These are phyloP conservation scores for Fusarium luffae DNA, from an alignment of 2,329 filamentous ascomycete species.

Conservation along the genomic window DNA sequence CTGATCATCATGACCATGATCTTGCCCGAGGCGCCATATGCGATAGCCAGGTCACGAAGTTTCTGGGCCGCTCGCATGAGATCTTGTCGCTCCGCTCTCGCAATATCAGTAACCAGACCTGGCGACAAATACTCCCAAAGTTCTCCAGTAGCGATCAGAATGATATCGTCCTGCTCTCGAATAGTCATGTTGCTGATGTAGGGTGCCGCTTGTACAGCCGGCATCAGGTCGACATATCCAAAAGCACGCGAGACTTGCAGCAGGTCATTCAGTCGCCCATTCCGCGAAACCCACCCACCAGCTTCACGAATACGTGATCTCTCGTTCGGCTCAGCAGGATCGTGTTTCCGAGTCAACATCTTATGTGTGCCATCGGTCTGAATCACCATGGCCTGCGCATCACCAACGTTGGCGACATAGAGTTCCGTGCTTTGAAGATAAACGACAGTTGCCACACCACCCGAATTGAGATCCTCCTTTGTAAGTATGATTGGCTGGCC, in stretches of 20 bases:
- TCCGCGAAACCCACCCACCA: slow-evolving; percentile 93
- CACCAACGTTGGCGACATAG: slow-evolving; percentile 94
- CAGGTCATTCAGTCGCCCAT: slow-evolving; percentile 91
- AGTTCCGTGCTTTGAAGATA: slow-evolving; percentile 92
- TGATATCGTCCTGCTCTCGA: slow-evolving; percentile 90
- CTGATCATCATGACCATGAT: slow-evolving; percentile 99
- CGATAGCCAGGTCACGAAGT: slow-evolving; percentile 92
- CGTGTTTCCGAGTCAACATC: slow-evolving; percentile 89
- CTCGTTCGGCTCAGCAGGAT: slow-evolving; percentile 87
- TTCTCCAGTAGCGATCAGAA: slow-evolving; percentile 89
- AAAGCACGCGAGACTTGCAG: slow-evolving; percentile 95
- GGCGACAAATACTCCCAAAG: slow-evolving; percentile 95
- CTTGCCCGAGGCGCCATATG: slow-evolving; percentile 92
- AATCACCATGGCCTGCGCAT: slow-evolving; percentile 95
- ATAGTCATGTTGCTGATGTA: slow-evolving; percentile 82
- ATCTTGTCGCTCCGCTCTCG: slow-evolving; percentile 85
- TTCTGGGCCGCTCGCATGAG: slow-evolving; percentile 96
- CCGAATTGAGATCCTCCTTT: slow-evolving; percentile 89
- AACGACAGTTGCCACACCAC: slow-evolving; percentile 89
- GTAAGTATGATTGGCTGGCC: slow-evolving; percentile 80
- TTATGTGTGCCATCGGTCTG: slow-evolving; percentile 86
- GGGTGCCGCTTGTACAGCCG: slow-evolving; percentile 90
- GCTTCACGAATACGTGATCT: slow-evolving; percentile 91
- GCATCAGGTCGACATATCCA: slow-evolving; percentile 92
- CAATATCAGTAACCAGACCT: slow-evolving; percentile 91